Evolutionary conservation across 208 protist species (phyloP).

Genomic region (Angomonas desouzai): DNA sequence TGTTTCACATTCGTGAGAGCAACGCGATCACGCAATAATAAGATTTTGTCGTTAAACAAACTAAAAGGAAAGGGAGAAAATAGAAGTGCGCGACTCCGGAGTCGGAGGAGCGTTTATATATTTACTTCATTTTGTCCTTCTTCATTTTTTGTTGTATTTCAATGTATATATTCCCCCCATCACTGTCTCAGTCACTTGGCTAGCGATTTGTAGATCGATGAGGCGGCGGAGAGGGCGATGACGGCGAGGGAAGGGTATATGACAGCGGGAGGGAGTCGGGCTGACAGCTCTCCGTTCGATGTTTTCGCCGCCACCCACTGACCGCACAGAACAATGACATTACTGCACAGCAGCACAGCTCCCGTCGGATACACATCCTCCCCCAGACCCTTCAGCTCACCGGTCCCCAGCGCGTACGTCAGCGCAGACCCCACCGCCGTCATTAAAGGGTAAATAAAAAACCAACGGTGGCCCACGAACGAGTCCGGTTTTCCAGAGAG

Average conservation of each 20-base stretch:
- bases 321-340: conserved; percentile 3
- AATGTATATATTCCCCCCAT: no score
- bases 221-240: neutral
- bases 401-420: conserved; percentile 8
- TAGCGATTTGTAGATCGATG: neutral
- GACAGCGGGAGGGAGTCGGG: neutral
- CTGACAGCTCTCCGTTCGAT: neutral
- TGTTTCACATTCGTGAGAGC: no score
- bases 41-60: no score
- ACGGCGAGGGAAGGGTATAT: conserved; percentile 1
- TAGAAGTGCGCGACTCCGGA: no score
- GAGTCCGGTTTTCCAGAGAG: conserved; percentile 9
- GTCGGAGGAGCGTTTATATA: no score
- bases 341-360: conserved; percentile 8
- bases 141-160: no score
- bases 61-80: no score
- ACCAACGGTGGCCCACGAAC: conserved; percentile 14
- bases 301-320: conserved; percentile 22
- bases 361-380: conserved; percentile 9
- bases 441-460: conserved; percentile 18
- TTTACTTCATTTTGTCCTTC: no score
- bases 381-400: neutral
- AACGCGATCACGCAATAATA: no score
- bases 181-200: no score
- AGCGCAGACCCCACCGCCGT: neutral